Evolutionary conservation across 768 basidiomycete genomes (phyloP), one percentile per base, ranked within the genome.

Genomic region (Collybiopsis luxurians): DNA sequence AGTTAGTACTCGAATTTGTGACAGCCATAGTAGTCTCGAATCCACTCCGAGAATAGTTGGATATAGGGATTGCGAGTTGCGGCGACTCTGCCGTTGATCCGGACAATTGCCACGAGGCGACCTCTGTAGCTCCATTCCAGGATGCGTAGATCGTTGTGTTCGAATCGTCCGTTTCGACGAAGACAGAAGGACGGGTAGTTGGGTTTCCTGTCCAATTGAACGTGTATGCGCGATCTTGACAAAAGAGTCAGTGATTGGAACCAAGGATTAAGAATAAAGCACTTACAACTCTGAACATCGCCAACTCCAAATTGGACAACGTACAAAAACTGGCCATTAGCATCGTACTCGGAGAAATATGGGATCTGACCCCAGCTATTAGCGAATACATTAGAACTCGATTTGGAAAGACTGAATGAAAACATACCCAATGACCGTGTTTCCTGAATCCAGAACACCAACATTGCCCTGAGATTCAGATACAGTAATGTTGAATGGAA

Each of bases 61-160:
- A 54, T 15, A 54, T 28, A 3, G 53, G 43, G 39, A 54, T 27
- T 13, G 31, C 46, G 30, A 38, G 23, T 10, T 57, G 43, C 4
- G 36, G 21, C 1, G 48, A 46, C 27, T 36, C 42, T 7, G 27
- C 1, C 12, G 53, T 43, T 3, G 60, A 61, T 28, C 58, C 59
- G 4, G 53, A 46, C 17, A 61, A 44, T 19, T 28, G 34, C 55
- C 59, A 63, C 4, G 26, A n/a, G 6, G 48, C 54, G 11, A 64
- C 60, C 15, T 64, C 60, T 11, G 63, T 64, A 21, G 63, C 61
- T 7, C 63, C 63, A 42, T 61, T 64, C 63, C 63, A 64, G 5
- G 57, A 59, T 4, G 61, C 60, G 23, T 60, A 64, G 7, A 64
- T 43, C 4, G 56, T 57, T 19, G 42, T 57, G 15, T 50, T 53